Conservation (phyloP, 495 filamentous ascomycete species). For the Tuber umbilicatum region DNA sequence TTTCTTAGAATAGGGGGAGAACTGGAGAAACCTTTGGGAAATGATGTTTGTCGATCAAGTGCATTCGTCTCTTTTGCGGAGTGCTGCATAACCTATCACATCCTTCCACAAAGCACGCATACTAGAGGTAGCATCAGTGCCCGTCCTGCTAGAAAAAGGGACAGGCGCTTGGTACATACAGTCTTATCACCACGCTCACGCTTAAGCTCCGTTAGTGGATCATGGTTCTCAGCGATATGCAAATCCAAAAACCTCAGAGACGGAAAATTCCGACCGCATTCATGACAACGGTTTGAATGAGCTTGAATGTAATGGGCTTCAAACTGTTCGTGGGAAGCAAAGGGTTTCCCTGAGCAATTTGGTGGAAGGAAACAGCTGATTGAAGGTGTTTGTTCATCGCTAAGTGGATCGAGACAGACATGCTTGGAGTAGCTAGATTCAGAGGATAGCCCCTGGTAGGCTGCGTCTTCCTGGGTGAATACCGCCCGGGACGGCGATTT, state of each 20-base stretch:
- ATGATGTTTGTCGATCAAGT: conserved; percentile 89
- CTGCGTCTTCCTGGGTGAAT: conserved; percentile 18
- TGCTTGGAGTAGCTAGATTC: conserved; percentile 29
- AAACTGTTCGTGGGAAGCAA: conserved; percentile 71
- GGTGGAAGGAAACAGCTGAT: conserved; percentile 35
- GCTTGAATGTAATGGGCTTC: conserved; percentile 75
- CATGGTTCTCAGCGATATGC: conserved; percentile 90
- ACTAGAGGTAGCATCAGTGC: conserved; percentile 49
- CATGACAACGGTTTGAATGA: conserved; percentile 73
- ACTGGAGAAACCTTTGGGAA: conserved; percentile 60
- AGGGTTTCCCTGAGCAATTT: conserved; percentile 43
- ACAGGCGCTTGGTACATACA: conserved; percentile 49
- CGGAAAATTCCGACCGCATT: conserved; percentile 44
- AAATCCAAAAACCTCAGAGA: conserved; percentile 58
- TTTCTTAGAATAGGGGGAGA: not conserved
- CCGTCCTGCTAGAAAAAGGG: not conserved
- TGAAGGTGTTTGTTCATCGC: conserved; percentile 8
- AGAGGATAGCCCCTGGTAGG: conserved; percentile 21
- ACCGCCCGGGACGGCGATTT: conserved; percentile 23
- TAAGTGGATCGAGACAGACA: conserved; percentile 9
- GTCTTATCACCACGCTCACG: conserved; percentile 78
- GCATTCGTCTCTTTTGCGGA: conserved; percentile 72
- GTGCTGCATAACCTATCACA: conserved; percentile 83
- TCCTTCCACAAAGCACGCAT: conserved; percentile 77
- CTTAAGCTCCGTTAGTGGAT: conserved; percentile 63